Base-by-base conservation (phyloP, 2,329 filamentous ascomycete genomes). In the Alternaria triticimaculans region DNA sequence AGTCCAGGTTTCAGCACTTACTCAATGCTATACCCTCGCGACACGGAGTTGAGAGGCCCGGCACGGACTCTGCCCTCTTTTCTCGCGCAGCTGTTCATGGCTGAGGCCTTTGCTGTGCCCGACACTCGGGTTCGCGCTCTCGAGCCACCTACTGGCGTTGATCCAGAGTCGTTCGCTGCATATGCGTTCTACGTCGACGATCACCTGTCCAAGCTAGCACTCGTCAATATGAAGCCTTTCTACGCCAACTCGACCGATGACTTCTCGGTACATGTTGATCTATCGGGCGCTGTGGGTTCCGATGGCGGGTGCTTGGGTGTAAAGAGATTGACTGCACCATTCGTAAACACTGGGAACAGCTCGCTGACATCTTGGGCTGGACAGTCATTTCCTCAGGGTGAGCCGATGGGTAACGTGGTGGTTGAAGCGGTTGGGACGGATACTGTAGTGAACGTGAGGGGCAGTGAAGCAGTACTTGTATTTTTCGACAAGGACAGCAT, bases 151-250 rank as follows among this genome's bases (percentile, higher is more conserved):
- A 18, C 26, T 6, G 62, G 58, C 11, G 44, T 64, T 1, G 37
- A 50, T 20, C n/a, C 28, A 11, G 56, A 65, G 21, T 46, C 43
- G 3, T 65, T 63, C 28, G 46, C 63, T 10, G 63, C 60, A 3
- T 65, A 65, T 58, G 63, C 60, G 5, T 63, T 65, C 18, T 64
- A 65, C 28, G 57, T 60, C 9, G 46, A 51, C 12, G 63, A 65
- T 20, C 37, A 30, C 8, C n/a, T 60, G 7, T 44, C 60, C 1
- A 65, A 65, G 15, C 14, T 65, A 21, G 63, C 60, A 10, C 56
- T 65, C 7, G 48, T 65, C 10, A 65, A 65, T 14, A 63, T 65
- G 63, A 60, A 65, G 14, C 63, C 60, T 2, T 63, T 55, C 30
- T 64, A 65, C 21, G 56, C 63, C 3, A 63, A 58, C 10, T 60